phyloP scores from a whole-genome alignment of 2,329 filamentous ascomycete genomes.

The Penicillium crustosum region DNA sequence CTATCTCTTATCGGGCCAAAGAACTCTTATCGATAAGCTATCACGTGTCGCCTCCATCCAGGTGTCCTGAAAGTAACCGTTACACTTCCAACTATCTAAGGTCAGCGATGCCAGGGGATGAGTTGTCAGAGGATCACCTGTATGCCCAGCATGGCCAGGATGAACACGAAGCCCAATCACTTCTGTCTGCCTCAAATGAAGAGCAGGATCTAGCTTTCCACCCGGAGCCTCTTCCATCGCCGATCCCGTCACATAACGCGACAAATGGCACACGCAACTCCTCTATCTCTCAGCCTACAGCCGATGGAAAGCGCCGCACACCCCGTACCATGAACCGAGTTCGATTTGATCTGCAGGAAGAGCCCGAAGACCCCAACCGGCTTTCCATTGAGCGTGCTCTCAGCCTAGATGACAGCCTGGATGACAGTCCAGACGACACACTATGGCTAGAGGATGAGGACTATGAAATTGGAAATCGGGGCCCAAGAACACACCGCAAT shows the following conservation, averaged over 20 bases:
- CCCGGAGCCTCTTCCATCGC: constrained; percentile 23
- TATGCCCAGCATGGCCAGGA: constrained; percentile 32
- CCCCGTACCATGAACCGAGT: constrained; percentile 68
- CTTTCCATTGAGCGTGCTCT: constrained; percentile 34
- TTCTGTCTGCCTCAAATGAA: constrained; percentile 33
- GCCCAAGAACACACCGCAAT: constrained; percentile 38
- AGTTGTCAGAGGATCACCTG: constrained; percentile 36
- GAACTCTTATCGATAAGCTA: not conserved
- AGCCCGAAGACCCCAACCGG: constrained; percentile 28
- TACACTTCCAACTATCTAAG: constrained; percentile 10
- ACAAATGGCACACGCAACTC: constrained; percentile 38
- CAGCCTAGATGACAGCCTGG: constrained; percentile 31
- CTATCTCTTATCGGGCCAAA: constrained; percentile 4
- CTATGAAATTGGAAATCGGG: constrained; percentile 51
- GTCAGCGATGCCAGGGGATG: constrained; percentile 46
- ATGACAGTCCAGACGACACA: constrained; percentile 33
- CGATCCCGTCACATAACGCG: constrained; percentile 18
- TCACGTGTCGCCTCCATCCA: constrained; percentile 24
- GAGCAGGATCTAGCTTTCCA: constrained; percentile 32
- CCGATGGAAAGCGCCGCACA: constrained; percentile 50
- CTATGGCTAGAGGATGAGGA: constrained; percentile 61
- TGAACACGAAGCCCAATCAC: constrained; percentile 34
- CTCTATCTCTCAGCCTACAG: constrained; percentile 42
- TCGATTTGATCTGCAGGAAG: constrained; percentile 63
- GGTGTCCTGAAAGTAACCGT: constrained; percentile 27